Evolutionary conservation across 2,329 filamentous ascomycete species (phyloP).

Genomic region (Massarina eburnea): DNA sequence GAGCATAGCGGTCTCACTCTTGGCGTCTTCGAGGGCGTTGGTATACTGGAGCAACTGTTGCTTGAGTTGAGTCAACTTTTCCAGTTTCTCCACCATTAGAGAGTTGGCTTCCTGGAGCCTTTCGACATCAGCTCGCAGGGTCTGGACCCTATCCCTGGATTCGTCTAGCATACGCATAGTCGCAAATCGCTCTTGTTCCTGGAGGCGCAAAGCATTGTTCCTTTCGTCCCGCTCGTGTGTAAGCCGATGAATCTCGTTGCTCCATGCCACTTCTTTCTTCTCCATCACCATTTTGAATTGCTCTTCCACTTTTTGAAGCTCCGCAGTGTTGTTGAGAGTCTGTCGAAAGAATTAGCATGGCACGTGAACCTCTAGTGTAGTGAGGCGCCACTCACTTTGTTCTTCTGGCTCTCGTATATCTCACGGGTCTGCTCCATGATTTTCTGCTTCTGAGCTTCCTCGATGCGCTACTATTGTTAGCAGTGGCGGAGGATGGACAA

Average conservation of each 20-base stretch:
- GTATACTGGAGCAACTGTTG: background rate
- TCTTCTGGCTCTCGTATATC: slow-evolving; percentile 4
- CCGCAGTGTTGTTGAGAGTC: slow-evolving; percentile 1
- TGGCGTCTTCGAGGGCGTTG: background rate
- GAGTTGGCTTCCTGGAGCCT: slow-evolving; percentile 11
- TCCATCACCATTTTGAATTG: slow-evolving; percentile 8
- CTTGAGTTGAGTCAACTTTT: slow-evolving; percentile 7
- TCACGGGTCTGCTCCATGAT: slow-evolving; percentile 1
- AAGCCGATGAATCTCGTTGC: slow-evolving; percentile 17
- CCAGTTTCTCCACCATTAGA: slow-evolving; percentile 8
- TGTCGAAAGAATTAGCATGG: background rate
- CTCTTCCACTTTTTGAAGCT: slow-evolving; percentile 8
- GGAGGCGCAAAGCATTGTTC: slow-evolving; percentile 5
- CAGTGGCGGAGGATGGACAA: background rate
- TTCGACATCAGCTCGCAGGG: slow-evolving; percentile 9
- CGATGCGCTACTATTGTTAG: slow-evolving; percentile 2
- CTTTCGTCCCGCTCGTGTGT: slow-evolving; percentile 16
- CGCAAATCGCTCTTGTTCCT: background rate
- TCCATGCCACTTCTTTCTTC: slow-evolving; percentile 15
- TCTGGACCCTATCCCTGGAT: slow-evolving; percentile 6
- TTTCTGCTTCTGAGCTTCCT: slow-evolving; percentile 3
- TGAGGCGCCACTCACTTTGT: too few relatives aligned
- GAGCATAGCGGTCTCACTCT: slow-evolving; percentile 1
- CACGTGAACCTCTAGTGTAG: too few relatives aligned
- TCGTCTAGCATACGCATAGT: slow-evolving; percentile 8